Base-by-base conservation (phyloP, 2,329 filamentous ascomycete genomes). In the Talaromyces funiculosus region DNA sequence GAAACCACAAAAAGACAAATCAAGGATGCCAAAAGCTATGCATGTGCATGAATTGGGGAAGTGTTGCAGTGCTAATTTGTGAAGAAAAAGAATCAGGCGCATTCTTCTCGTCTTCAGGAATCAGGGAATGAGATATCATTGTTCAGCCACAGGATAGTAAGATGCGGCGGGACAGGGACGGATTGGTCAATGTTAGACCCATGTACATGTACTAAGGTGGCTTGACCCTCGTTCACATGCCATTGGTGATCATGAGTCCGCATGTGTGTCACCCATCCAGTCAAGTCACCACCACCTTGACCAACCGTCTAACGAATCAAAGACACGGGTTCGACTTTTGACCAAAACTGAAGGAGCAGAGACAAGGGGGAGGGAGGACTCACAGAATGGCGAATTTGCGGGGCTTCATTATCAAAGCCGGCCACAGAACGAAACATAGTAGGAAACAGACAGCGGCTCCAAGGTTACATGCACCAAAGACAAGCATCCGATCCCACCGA, bases 331-430 rank as follows among this genome's bases (percentile, higher is more conserved):
- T 38, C 18, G 51, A 38, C 16, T 53, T 37, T 42, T 12, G 38
- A 42, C 38, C 12, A 12, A 26, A 14, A 40, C 20, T 18, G 31
- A 58, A 60, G 42, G 24, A 62, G 37, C 18, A 26, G 26, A 29
- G 43, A 29, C 24, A 29, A n/a, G 22, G 43, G 43, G n/a, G 14
- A n/a, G 31, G 20, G 22, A 8, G n/a, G 18, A 93, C 93, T 89
- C 86, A 97, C 94, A 97, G 77, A 66, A 96, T 92, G 59, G 93
- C 92, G 81, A 99, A 97, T 82, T 97, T 99, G 77, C 90, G 86
- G 67, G 93, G 92, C 73, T 84, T 87, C 66, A 91, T 77, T 66
- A 90, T 84, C 67, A 97, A 83, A 63, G 92, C 82, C 59, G 92
- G 92, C 78, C 96, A 93, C 61, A 97, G 81, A 68, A 88, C 88